Conservation (phyloP, 2,329 filamentous ascomycete genomes). For the Sporothrix brasiliensis region DNA sequence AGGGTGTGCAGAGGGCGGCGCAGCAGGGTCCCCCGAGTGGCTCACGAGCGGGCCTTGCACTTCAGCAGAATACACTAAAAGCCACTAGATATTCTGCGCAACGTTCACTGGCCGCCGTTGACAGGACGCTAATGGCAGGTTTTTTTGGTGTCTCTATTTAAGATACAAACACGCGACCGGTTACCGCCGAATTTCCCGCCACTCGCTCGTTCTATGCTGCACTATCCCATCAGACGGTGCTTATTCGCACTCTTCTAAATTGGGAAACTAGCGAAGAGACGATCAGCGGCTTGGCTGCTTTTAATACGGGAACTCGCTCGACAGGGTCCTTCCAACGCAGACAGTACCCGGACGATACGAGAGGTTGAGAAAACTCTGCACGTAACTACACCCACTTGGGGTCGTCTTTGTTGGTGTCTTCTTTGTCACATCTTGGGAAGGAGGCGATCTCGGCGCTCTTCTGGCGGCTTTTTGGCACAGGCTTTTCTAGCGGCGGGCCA, state of each 20-base stretch:
- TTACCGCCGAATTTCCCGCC: constrained; percentile 14
- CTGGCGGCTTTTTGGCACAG: not conserved
- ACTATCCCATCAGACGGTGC: not conserved
- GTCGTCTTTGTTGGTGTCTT: constrained; percentile 10
- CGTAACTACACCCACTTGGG: not conserved
- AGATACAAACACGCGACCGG: not conserved
- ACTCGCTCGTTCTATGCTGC: not conserved
- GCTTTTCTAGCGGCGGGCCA: constrained; percentile 20
- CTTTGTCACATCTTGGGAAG: not conserved
- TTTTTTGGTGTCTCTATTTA: not conserved
- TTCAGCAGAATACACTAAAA: not conserved
- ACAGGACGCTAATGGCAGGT: not conserved
- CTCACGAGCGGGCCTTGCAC: not conserved
- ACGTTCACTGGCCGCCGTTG: not conserved
- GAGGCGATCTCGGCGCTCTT: not conserved
- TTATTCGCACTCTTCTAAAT: constrained; percentile 1
- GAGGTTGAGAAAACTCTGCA: not conserved
- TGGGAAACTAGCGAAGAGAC: not conserved
- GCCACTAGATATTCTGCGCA: not conserved
- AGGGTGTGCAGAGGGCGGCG: constrained; percentile 5
- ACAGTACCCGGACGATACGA: constrained; percentile 5
- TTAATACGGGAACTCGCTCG: not conserved
- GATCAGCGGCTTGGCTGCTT: too few species aligned
- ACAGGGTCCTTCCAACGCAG: not conserved
- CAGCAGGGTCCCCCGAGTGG: constrained; percentile 2